phyloP scores from a whole-genome alignment of 371 early-diverging fungal genomes.

The Coemansia sp. region DNA sequence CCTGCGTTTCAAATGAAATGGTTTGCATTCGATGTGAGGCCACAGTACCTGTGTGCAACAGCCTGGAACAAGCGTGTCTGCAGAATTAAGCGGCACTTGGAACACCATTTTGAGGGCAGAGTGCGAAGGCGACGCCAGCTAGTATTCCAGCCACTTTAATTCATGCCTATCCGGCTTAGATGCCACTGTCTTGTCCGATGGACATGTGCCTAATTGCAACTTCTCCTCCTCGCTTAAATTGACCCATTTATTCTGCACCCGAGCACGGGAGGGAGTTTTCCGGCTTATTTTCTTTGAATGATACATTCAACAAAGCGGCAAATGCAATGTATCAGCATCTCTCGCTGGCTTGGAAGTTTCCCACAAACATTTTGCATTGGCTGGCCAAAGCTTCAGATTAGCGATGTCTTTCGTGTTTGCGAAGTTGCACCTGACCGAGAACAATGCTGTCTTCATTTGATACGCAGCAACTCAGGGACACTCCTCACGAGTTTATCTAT shows the following conservation, averaged over 20 bases:
- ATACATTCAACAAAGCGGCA: background rate
- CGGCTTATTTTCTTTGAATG: slow-evolving; percentile 3
- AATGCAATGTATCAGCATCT: background rate
- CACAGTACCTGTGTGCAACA: too few relatives aligned
- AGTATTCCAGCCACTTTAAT: background rate
- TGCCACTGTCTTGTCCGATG: background rate
- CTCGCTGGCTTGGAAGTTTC: slow-evolving; percentile 4
- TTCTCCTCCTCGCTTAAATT: slow-evolving; percentile 1
- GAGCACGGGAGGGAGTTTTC: background rate
- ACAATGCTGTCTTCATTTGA: background rate
- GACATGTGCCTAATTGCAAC: background rate
- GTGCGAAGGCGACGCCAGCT: too few relatives aligned
- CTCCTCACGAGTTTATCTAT: background rate
- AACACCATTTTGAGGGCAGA: too few relatives aligned
- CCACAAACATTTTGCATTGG: slow-evolving; percentile 3
- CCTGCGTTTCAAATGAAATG: too few relatives aligned
- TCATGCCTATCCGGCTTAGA: slow-evolving; percentile 2
- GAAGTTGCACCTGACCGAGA: background rate
- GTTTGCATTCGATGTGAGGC: too few relatives aligned
- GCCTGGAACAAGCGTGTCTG: too few relatives aligned
- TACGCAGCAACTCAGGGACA: background rate
- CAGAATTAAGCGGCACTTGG: too few relatives aligned
- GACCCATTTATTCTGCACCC: slow-evolving; percentile 4
- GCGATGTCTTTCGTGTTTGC: background rate
- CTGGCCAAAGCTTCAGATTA: slow-evolving; percentile 1